Percentiles rank a stretch among this genome's conserved stretches.
These are phyloP conservation scores for Bauhinia variegata DNA, from an alignment of 306 rosid species.

Conservation along the genomic window DNA sequence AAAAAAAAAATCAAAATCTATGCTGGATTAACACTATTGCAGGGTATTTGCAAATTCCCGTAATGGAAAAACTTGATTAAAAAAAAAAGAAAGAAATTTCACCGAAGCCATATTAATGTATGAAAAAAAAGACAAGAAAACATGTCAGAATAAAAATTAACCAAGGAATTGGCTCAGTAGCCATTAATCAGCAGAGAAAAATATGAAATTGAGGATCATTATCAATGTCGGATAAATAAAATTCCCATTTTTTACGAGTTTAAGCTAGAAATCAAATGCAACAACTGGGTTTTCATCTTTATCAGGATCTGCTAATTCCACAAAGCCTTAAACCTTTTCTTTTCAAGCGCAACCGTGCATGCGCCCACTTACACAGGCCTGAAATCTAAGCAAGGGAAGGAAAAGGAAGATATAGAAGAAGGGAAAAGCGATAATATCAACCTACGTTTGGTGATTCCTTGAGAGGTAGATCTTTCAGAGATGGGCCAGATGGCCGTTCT, in stretches of 20 bases:
- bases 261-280: not conserved
- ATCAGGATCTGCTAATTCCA: not conserved
- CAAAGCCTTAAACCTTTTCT: not conserved
- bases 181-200: not conserved
- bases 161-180: not conserved
- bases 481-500: conserved; percentile 21
- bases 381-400: not conserved
- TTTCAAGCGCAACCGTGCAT: too few relatives aligned
- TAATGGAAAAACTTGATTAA: too few relatives aligned
- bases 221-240: not conserved
- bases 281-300: not conserved
- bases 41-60: not conserved
- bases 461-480: not conserved
- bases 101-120: too few relatives aligned
- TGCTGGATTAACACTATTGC: not conserved
- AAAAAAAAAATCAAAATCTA: not conserved
- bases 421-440: not conserved
- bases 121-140: too few relatives aligned
- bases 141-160: not conserved
- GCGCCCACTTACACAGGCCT: too few relatives aligned
- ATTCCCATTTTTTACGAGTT: not conserved
- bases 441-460: not conserved
- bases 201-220: not conserved
- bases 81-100: too few relatives aligned
- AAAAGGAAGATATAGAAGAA: too few relatives aligned